phyloP scores from a whole-genome alignment of 441 rosid genomes.

The Omphalea diandra region DNA sequence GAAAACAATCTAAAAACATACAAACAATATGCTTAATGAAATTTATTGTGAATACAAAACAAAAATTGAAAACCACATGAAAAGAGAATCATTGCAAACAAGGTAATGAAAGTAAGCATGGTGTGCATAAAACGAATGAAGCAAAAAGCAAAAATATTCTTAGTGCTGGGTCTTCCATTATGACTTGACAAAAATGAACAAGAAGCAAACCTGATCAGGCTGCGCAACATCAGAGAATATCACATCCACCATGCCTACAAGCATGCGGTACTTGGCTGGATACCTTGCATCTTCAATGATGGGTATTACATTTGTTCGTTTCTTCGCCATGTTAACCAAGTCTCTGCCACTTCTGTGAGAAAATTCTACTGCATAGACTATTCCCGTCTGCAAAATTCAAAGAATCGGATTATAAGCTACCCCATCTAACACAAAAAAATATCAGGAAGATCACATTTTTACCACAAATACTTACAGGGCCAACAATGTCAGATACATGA shows the following conservation, averaged over 20 bases:
- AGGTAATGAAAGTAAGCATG: too few relatives aligned
- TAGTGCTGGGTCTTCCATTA: too few relatives aligned
- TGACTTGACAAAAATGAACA: background rate
- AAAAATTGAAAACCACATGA: background rate
- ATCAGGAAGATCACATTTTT: too few relatives aligned
- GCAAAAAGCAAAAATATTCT: too few relatives aligned
- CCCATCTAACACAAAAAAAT: too few relatives aligned
- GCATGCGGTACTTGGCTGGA: slow-evolving; percentile 86
- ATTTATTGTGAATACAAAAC: background rate
- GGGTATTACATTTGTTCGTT: slow-evolving; percentile 79
- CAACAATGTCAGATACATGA: slow-evolving; percentile 86
- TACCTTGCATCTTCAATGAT: slow-evolving; percentile 94
- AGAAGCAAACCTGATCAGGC: slow-evolving; percentile 82
- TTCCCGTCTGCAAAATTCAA: slow-evolving; percentile 49
- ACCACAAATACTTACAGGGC: slow-evolving; percentile 56
- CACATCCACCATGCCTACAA: slow-evolving; percentile 96
- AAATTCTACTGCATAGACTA: slow-evolving; percentile 89
- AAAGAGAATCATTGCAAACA: background rate
- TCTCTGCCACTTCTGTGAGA: slow-evolving; percentile 96
- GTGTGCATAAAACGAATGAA: too few relatives aligned
- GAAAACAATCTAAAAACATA: background rate
- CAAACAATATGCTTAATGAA: background rate
- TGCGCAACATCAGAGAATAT: slow-evolving; percentile 97
- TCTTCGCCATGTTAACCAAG: slow-evolving; percentile 95
- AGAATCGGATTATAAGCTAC: slow-evolving; percentile 8